A percentile compares a stretch with the other conserved stretches of the same genome.
Conservation (phyloP, 176 grass and related monocot species). For the maize (Zea mays) region DNA sequence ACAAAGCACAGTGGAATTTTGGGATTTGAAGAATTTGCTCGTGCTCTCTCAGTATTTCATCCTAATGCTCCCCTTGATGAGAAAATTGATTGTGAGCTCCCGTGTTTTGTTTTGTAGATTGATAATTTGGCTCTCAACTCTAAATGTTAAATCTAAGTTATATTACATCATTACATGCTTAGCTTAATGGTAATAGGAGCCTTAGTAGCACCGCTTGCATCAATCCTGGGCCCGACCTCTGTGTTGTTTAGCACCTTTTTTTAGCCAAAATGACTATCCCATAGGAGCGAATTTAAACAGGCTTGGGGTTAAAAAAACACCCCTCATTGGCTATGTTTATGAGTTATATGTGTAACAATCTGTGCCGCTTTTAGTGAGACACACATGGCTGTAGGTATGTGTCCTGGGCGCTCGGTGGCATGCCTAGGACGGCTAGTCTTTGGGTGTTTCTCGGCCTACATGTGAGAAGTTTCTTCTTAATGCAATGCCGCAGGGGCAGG, state of each 20-base stretch:
- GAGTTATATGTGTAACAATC: no score
- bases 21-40: slow-evolving; percentile 94
- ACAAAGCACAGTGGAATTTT: slow-evolving; percentile 93
- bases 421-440: no score
- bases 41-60: slow-evolving; percentile 93
- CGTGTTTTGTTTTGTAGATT: slow-evolving; percentile 5
- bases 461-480: no score
- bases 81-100: slow-evolving; percentile 88
- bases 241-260: neutral
- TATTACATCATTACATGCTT: neutral
- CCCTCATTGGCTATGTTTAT: no score
- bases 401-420: no score
- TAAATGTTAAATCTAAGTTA: slow-evolving; percentile 9
- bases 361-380: no score
- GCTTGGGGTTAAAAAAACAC: no score
- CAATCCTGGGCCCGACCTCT: neutral
- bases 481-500: no score
- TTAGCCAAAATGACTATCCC: neutral
- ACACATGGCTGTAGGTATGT: no score
- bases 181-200: neutral
- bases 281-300: no score
- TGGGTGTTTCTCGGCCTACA: no score
- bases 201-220: no score
- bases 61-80: slow-evolving; percentile 82
- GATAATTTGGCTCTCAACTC: slow-evolving; percentile 29